Conservation (phyloP, 805 yeast genomes). For the Saccharomycopsis guyanensis region DNA sequence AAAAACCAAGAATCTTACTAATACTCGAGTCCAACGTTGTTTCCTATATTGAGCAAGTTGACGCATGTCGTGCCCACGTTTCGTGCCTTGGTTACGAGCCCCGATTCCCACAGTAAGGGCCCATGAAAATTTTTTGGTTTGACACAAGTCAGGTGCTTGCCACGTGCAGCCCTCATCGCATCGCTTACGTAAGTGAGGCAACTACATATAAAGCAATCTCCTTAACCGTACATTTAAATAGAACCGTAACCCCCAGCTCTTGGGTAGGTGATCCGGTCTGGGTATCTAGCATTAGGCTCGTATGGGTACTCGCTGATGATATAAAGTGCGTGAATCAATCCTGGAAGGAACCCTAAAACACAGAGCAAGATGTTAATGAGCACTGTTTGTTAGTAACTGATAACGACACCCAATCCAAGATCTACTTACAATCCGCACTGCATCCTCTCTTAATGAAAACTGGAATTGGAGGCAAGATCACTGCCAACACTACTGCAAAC, state of each 20-base stretch:
- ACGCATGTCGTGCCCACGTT: background rate
- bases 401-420: background rate
- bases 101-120: no score
- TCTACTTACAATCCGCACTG: conserved; percentile 47
- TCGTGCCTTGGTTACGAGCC: background rate
- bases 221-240: conserved; percentile 17
- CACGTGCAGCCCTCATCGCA: no score
- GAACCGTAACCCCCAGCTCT: conserved; percentile 25
- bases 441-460: conserved; percentile 63
- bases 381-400: conserved; percentile 25
- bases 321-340: conserved; percentile 61
- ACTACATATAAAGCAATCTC: no score
- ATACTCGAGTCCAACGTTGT: no score
- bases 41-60: background rate
- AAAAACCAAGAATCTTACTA: no score
- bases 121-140: no score
- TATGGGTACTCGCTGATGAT: conserved; percentile 52
- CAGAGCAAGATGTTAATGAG: conserved; percentile 55
- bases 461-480: conserved; percentile 66
- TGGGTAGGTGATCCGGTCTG: conserved; percentile 20
- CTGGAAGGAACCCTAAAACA: conserved; percentile 61
- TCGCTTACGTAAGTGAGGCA: no score
- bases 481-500: conserved; percentile 60
- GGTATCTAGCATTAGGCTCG: conserved; percentile 24
- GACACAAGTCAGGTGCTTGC: no score